Base-by-base conservation (phyloP, 2,329 filamentous ascomycete species). In the Neurospora crassa region DNA sequence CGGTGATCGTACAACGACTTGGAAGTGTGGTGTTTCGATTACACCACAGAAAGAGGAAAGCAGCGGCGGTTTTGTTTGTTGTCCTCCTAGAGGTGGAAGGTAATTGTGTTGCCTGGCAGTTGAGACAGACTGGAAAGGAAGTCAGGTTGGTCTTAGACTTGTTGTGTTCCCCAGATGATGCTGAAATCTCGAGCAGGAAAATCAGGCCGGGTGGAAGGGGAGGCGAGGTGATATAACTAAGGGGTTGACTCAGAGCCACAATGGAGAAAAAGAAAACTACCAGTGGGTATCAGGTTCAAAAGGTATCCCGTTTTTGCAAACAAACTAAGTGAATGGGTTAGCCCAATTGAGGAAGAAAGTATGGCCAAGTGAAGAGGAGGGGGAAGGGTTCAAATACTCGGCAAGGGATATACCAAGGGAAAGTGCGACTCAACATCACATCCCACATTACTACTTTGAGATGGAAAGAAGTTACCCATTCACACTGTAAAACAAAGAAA, bases 1-100 rank as follows among this genome's bases (percentile, higher is more conserved):
- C 71, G 47, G 40, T 24, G 29, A 72, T 69, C 70, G 69, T 72
- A 73, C 74, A 68, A 45, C 68, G 69, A 70, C 40, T 34, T 42
- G 68, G 34, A 70, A 47, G 53, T 34, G 42, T 68, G 42, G 70
- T 59, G 68, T 45, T 43, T 67, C 41, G 47, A 70, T 72, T 59
- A 71, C 70, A 72, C 70, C 20, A 29, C 69, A 71, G 43, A 53
- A 59, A 40, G 63, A 7, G 11, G 18, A 69, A 53, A 40, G 29
- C 37, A 29, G 70, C 40, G 29, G 29, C n/a, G 37, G 34, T 37
- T 24, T 70, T 18, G 69, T 40, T 68, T 70, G 68, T 41, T 16
- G 70, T 37, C 67, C 70, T 20, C 20, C 67, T 16, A 34, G 67
- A 41, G 47, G 71, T 43, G 68, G 42, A 29, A 68, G 63, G 67